A percentile compares a stretch with the other conserved stretches of the same genome.
Conservation (phyloP, 2,329 filamentous ascomycete species). For the Pseudogymnoascus sp. region DNA sequence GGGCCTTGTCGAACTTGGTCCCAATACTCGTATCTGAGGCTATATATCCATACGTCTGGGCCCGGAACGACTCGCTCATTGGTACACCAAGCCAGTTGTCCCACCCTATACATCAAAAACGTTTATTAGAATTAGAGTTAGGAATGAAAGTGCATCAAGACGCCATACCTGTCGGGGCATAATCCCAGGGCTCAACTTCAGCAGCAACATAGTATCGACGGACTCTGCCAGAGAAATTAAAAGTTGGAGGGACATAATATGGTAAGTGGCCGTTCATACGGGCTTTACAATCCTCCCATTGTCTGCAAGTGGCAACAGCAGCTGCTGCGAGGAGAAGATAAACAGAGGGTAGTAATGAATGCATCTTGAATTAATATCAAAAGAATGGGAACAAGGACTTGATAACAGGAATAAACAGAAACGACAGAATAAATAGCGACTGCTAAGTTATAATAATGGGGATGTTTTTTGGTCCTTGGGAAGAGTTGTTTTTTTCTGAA, state of each 20-base stretch:
- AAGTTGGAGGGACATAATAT: neutral
- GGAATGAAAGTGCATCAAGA: neutral
- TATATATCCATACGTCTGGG: slow-evolving; percentile 10
- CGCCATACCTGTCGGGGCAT: neutral
- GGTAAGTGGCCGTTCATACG: neutral
- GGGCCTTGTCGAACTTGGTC: slow-evolving; percentile 23
- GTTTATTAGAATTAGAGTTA: neutral
- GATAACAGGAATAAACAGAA: neutral
- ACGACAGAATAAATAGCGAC: neutral
- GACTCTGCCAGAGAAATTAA: neutral
- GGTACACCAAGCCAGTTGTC: slow-evolving; percentile 15
- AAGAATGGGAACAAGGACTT: neutral
- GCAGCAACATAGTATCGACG: neutral
- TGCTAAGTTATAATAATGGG: neutral
- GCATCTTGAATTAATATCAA: neutral
- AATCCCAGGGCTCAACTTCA: neutral
- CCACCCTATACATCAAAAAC: neutral
- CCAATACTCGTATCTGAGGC: slow-evolving; percentile 11
- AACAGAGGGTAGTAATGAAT: neutral
- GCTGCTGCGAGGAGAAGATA: neutral
- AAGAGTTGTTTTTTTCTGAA: neutral
- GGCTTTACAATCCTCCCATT: neutral
- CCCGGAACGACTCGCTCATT: slow-evolving; percentile 13
- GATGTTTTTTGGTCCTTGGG: neutral
- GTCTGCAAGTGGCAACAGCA: neutral